Conservation (phyloP, 2,329 filamentous ascomycete species). For the Fusarium sp. region DNA sequence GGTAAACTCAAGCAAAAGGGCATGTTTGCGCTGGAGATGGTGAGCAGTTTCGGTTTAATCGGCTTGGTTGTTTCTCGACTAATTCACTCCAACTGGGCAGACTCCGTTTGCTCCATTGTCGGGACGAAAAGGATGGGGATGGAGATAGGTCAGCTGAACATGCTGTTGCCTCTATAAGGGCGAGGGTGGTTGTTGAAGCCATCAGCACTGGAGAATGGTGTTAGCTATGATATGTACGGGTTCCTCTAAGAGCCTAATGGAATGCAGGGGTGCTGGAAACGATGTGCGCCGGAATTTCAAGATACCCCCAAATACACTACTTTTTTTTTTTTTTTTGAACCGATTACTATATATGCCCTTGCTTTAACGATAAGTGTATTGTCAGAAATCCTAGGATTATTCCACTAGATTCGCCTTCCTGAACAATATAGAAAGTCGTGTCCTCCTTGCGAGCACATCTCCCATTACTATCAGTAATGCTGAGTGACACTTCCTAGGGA, state of each 20-base stretch:
- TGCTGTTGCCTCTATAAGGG: conserved; percentile 35
- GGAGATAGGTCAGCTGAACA: conserved; percentile 37
- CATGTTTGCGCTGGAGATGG: conserved; percentile 76
- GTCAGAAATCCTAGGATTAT: neutral
- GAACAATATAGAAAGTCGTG: neutral
- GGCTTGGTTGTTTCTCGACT: conserved; percentile 78
- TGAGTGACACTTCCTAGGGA: neutral
- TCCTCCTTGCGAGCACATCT: neutral
- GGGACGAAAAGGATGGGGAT: conserved; percentile 30
- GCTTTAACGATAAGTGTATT: neutral
- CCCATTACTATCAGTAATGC: neutral
- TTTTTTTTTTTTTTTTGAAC: neutral
- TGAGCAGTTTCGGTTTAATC: conserved; percentile 79
- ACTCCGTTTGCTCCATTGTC: conserved; percentile 34
- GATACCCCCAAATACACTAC: conserved; percentile 36
- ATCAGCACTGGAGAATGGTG: neutral
- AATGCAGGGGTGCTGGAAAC: neutral
- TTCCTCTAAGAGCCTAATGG: neutral
- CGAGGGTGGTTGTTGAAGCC: neutral
- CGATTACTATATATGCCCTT: neutral
- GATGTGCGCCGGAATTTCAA: conserved; percentile 18
- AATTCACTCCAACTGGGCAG: conserved; percentile 43
- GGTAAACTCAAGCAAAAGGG: conserved; percentile 74
- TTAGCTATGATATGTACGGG: neutral
- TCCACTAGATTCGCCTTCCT: too few species aligned